Evolutionary conservation across 179 eudicot genomes (phyloP).

Genomic region (Beta corolliflora): DNA sequence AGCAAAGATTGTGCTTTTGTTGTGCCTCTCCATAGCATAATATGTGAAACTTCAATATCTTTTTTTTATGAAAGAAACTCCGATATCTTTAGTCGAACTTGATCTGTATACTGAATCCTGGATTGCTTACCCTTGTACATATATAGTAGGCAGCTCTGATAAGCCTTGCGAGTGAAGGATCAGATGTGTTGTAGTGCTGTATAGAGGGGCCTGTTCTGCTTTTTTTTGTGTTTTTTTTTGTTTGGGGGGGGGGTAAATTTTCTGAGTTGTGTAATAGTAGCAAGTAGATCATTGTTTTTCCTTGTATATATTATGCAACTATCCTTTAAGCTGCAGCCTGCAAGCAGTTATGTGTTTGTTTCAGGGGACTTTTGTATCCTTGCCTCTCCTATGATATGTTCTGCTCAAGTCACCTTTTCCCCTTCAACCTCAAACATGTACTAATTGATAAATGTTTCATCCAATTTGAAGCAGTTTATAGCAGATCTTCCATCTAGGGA

Average conservation of each 20-base stretch:
- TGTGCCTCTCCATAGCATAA: not conserved
- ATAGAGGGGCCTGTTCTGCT: not conserved
- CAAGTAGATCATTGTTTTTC: not conserved
- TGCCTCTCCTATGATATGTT: slow-evolving; percentile 1
- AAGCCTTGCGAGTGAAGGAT: not conserved
- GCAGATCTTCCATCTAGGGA: not conserved
- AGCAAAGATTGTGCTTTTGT: not conserved
- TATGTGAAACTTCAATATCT: too few relatives aligned
- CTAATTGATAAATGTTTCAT: too few relatives aligned
- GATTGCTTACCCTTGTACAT: not conserved
- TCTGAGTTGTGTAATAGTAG: not conserved
- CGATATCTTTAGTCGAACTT: not conserved
- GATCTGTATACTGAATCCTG: not conserved
- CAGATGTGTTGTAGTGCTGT: not conserved
- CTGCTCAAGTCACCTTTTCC: not conserved
- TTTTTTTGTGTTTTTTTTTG: too few relatives aligned
- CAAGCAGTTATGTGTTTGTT: not conserved
- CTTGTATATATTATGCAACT: not conserved
- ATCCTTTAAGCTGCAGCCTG: not conserved
- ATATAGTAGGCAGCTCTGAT: not conserved
- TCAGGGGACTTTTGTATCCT: not conserved
- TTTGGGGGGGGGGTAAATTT: not conserved
- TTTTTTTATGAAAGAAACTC: too few relatives aligned
- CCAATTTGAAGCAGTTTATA: not conserved
- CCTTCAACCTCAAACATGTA: not conserved